Percentiles rank a stretch among this genome's conserved stretches.
Conservation (phyloP, 73 alveolate species). For the Tetrahymena elliotti region DNA sequence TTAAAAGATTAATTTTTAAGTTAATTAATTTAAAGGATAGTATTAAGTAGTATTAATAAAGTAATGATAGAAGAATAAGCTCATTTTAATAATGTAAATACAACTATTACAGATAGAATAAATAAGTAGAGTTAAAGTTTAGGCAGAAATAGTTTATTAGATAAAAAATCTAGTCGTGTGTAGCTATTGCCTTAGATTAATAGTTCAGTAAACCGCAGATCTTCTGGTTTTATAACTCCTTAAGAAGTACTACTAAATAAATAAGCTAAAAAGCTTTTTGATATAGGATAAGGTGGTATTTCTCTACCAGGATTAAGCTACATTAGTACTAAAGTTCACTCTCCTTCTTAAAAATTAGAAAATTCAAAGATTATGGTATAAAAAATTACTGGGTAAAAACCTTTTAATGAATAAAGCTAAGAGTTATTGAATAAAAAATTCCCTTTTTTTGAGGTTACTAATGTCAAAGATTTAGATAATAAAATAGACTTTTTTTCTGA, state of each 20-base stretch:
- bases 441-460: background rate
- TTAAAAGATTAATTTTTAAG: background rate
- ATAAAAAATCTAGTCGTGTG: background rate
- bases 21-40: background rate
- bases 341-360: background rate
- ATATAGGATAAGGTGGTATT: background rate
- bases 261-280: background rate
- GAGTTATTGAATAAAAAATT: background rate
- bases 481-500: background rate
- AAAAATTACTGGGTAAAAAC: background rate
- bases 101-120: background rate
- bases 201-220: background rate
- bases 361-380: background rate
- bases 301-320: background rate
- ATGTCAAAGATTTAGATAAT: background rate
- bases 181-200: background rate
- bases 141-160: background rate
- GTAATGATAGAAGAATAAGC: background rate
- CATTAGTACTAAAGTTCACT: background rate
- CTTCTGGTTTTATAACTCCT: background rate
- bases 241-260: background rate
- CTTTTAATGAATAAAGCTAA: background rate
- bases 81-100: background rate
- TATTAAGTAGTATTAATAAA: too few relatives aligned
- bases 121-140: too few relatives aligned